phyloP scores from a whole-genome alignment of 176 grass and related monocot species.

The Sorghum bicolor region Sorghum_bicolor_NCBIv3 NC_012879.2:4201001-4201500 shows the following conservation, averaged over 20 bases:
- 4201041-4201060: slow-evolving; percentile 89
- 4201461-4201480: slow-evolving; percentile 99
- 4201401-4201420: slow-evolving; percentile 98
- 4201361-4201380: slow-evolving; percentile 97
- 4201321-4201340: slow-evolving; percentile 95
- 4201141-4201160: slow-evolving; percentile 15
- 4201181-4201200: neutral
- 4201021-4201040: slow-evolving; percentile 99
- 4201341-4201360: slow-evolving; percentile 99
- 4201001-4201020: neutral
- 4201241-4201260: slow-evolving; percentile 99
- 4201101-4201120: slow-evolving; percentile 93
- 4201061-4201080: slow-evolving; percentile 99
- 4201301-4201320: slow-evolving; percentile 99
- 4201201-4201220: neutral
- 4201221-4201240: slow-evolving; percentile 71
- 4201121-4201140: slow-evolving; percentile 93
- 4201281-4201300: slow-evolving; percentile 95
- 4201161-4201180: neutral
- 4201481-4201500: slow-evolving; percentile 99
- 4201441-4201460: slow-evolving; percentile 92
- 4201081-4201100: slow-evolving; percentile 91
- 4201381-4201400: slow-evolving; percentile 97
- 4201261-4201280: slow-evolving; percentile 99
- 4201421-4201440: slow-evolving; percentile 97